Evolutionary conservation across 1,284 basidiomycete genomes (phyloP), one percentile per base, ranked within the genome.

Genomic region (Lignosus rhinocerotis): DNA sequence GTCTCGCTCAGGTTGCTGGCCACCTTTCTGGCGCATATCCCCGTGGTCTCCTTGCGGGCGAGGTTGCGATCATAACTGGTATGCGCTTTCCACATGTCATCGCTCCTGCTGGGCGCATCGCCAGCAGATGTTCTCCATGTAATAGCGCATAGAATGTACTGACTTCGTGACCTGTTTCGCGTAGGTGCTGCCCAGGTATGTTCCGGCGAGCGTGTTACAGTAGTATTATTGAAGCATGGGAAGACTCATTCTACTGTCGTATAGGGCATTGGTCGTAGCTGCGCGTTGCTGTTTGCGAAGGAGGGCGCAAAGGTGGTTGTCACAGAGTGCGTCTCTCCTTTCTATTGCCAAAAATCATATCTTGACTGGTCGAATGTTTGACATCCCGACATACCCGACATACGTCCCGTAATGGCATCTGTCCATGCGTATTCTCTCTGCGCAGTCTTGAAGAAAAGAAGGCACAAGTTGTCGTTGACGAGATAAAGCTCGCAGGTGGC

Each of bases 301-400:
- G 92, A 94, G 70, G 93, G 93, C 30, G 92, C 93, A 14, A 93
- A 91, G 71, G 87, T 94, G 45, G 91, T 94, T 62, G 86, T 89
- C 51, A 86, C 86, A 78, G 92, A 90, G 90, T 93, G 67, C 68
- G 85, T 76, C 31, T 16, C 56, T 43, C n/a, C n/a, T n/a, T n/a
- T 49, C 44, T 32, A 36, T 17, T 45, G 34, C 41, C 43, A 9
- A 43, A 48, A 34, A 42, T 11, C 43, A 6, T 25, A 5, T 1
- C 30, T 21, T 19, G 21, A 19, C 45, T 36, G 32, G 39, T 31
- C 21, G n/a, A 47, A 17, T 44, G 31, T 50, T 21, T 38, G 36
- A 38, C 51, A 19, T 17, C n/a, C 11, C n/a, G n/a, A n/a, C n/a
- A n/a, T n/a, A n/a, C 25, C 25, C 25, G 25, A 25, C 25, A 25